Evolutionary conservation across 2,329 filamentous ascomycete genomes (phyloP), one percentile per base, ranked within the genome.

Genomic region (Parasarocladium wereldwijsianum): DNA sequence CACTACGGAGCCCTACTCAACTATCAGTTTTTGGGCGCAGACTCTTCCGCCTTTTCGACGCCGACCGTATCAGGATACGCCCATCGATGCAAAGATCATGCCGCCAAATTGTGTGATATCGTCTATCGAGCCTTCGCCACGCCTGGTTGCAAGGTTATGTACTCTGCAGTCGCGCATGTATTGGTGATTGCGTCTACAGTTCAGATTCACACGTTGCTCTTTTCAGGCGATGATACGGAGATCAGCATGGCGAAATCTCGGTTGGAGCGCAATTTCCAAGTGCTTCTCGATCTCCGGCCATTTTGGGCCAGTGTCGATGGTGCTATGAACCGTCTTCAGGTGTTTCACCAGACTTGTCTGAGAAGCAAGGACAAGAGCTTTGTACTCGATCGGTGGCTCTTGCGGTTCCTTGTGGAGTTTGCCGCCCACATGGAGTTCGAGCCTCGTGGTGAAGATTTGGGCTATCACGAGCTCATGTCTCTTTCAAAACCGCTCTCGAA

Each of bases 1-100:
- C 52, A 64, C 38, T 62, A 56, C 35, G 49, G 51, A 4, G 54
- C 60, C 29, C 45, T 64, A n/a, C 49, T 65, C 5, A 60, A 55
- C 41, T 64, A 62, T 34, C 57, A 56, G 29, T 63, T 58, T 36
- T 46, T 64, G 1, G 38, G 37, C 8, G 37, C 38, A 5, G 36
- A 32, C 10, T 49, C 54, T 25, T 43, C 48, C 3, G 15, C 29
- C 8, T 37, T 34, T 2, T 31, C 27, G n/a, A 32, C 33, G 6
- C 33, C 40, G 2, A 24, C 26, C 14, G 22, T 33, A 9, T 18
- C 17, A 5, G 14, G 10, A 8, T 57, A 58, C 32, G 52, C 55
- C 2, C 38, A 47, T 5, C 51, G 50, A 30, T 60, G 55, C 38
- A 57, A 58, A 35, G 32, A 41, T 2, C 51, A 60, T 32, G 54